phyloP scores from a whole-genome alignment of 2,329 filamentous ascomycete genomes.

The Pleomassaria siparia region DNA sequence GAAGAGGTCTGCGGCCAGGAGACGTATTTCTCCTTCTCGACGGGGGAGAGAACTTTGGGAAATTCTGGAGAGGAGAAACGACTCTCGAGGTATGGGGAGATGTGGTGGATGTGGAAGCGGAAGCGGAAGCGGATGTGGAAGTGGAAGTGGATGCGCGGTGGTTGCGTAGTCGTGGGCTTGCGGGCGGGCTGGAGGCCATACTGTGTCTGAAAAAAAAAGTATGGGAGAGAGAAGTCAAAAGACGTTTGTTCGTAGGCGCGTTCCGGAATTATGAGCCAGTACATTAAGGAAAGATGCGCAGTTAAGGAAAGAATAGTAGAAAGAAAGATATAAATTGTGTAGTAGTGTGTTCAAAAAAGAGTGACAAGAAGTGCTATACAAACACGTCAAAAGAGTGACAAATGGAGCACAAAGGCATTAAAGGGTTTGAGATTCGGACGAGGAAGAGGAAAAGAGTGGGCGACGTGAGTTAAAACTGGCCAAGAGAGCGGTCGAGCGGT shows the following conservation, averaged over 20 bases:
- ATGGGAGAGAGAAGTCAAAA: conserved; percentile 21
- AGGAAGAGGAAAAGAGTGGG: conserved; percentile 32
- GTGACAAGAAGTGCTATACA: conserved; percentile 37
- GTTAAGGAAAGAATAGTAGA: conserved; percentile 19
- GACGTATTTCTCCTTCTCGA: conserved; percentile 34
- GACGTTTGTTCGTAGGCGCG: conserved; percentile 23
- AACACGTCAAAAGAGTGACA: conserved; percentile 41
- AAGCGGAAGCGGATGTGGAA: no score
- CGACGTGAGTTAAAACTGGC: conserved; percentile 29
- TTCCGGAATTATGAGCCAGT: conserved; percentile 24
- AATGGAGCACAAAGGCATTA: conserved; percentile 39
- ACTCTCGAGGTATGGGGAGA: conserved; percentile 18
- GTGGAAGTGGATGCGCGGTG: conserved; percentile 17
- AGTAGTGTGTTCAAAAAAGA: no score
- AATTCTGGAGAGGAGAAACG: conserved; percentile 24
- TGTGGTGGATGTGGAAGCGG: no score
- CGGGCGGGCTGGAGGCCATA: conserved; percentile 30
- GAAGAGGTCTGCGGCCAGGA: conserved; percentile 38
- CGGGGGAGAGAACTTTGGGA: conserved; percentile 35
- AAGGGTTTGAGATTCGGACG: conserved; percentile 31
- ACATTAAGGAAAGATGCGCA: conserved; percentile 31
- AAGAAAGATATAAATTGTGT: conserved; percentile 26
- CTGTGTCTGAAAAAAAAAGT: conserved; percentile 21
- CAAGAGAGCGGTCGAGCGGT: conserved; percentile 25
- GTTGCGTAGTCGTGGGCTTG: background rate